These are phyloP conservation scores for Lycium ferocissimum DNA, from an alignment of 257 asterid species.

Conservation along the genomic window DNA sequence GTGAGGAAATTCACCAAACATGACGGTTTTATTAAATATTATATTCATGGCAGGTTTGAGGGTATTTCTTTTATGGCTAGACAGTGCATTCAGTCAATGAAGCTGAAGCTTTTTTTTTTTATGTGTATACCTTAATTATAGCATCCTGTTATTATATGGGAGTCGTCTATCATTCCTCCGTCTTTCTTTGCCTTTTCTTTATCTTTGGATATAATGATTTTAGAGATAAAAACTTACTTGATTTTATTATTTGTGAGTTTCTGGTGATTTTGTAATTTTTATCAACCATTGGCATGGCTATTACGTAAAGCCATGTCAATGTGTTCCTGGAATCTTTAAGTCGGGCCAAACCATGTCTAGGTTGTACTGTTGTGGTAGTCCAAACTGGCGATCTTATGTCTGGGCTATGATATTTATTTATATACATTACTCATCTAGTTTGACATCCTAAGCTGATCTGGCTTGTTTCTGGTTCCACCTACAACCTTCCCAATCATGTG, in stretches of 20 bases:
- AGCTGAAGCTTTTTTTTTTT: neutral
- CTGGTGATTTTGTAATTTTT: neutral
- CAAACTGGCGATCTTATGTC: neutral
- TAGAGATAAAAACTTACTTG: neutral
- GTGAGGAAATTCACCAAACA: constrained; percentile 20
- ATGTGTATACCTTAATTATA: neutral
- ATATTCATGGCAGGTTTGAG: neutral
- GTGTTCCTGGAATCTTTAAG: neutral
- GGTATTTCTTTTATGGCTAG: neutral
- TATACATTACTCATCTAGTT: neutral
- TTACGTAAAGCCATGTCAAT: neutral
- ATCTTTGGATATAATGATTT: neutral
- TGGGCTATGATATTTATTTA: constrained; percentile 16
- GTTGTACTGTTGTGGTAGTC: neutral
- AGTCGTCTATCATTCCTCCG: neutral
- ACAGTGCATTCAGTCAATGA: neutral
- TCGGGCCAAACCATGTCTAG: neutral
- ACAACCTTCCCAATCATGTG: neutral
- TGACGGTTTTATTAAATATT: neutral
- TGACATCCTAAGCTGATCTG: neutral
- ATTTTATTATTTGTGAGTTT: neutral
- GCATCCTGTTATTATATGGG: neutral
- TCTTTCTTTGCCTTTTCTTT: constrained; percentile 2
- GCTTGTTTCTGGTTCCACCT: neutral
- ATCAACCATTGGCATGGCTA: neutral